Evolutionary conservation across 495 filamentous ascomycete genomes (phyloP).

Genomic region (Daldinia loculata): DNA sequence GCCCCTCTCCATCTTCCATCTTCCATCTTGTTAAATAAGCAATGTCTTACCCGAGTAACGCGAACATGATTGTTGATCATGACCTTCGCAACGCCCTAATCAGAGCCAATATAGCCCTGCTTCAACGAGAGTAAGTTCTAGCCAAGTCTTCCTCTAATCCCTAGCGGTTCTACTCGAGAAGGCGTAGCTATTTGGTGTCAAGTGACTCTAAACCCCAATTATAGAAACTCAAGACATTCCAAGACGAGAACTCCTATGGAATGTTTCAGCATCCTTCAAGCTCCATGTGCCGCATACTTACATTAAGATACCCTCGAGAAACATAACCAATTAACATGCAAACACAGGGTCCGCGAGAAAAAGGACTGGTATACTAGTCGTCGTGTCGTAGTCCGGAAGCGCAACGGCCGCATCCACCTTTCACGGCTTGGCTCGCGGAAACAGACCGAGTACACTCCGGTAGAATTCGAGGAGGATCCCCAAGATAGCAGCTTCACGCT

Average conservation of each 20-base stretch:
- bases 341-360: slow-evolving; percentile 36
- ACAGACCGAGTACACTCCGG: slow-evolving; percentile 19
- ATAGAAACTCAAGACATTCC: not conserved
- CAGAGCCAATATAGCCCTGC: slow-evolving; percentile 37
- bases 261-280: slow-evolving; percentile 8
- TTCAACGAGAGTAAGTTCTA: slow-evolving; percentile 39
- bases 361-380: slow-evolving; percentile 37
- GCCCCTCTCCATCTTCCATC: not conserved
- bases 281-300: not conserved
- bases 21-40: slow-evolving; percentile 3
- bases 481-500: slow-evolving; percentile 32
- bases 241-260: not conserved
- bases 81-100: slow-evolving; percentile 38
- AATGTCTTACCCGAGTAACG: slow-evolving; percentile 22
- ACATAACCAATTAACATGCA: not conserved
- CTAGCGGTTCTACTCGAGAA: not conserved
- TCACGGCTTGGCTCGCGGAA: slow-evolving; percentile 34
- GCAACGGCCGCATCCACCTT: slow-evolving; percentile 40
- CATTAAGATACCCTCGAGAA: not conserved
- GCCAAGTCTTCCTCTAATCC: not conserved
- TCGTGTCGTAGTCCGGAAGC: slow-evolving; percentile 40
- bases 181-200: not conserved
- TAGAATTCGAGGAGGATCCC: slow-evolving; percentile 27
- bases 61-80: slow-evolving; percentile 29
- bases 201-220: slow-evolving; percentile 7